Evolutionary conservation across 306 rosid genomes (phyloP), one percentile per base, ranked within the genome.

Genomic region (Quercus bicolor): DNA sequence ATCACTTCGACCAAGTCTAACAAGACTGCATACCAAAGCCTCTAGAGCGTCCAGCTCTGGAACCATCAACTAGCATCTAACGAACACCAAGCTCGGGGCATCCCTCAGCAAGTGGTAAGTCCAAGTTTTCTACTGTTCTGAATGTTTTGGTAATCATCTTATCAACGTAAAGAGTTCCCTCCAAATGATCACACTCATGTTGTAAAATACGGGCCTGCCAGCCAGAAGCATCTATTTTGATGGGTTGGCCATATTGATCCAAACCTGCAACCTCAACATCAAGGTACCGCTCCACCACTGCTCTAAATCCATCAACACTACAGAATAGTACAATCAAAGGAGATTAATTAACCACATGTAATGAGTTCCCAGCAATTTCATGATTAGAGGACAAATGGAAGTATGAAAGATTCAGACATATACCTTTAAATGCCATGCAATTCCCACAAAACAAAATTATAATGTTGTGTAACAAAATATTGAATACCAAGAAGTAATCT

Each of bases 181-280:
- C 95, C 84, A 94, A 81, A 85, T 94, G 98, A 85, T 94, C 97
- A 77, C 94, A 94, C 79, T 94, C 98, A 9, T 94, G 97, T 40
- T 94, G 98, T 72, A 94, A 85, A 81, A 94, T 86, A 20, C 97
- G 89, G 1, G 98, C 98, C 85, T 94, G 97, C 98, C 98, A 94
- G 0, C 97, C 97, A 0, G 92, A 88, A 74, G 97, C 97, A 55
- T 77, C 81, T 75, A 92, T 60, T 80, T 84, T 91, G 79, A 92
- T 87, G 15, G 92, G 88, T 5, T 56, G 79, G 6, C 98, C 97
- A 54, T 77, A 10, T 21, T 92, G 96, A 84, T 94, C 98, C n/a
- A 94, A 82, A 75, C 97, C 98, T 5, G 82, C 70, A 52, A 94
- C 91, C 81, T 94, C 97, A 20, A 94, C 95, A 3, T 94, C 97